Evolutionary conservation across 192 early-diverging fungal species (phyloP), one percentile per base, ranked within the genome.

Genomic region (Linnemannia exigua): DNA sequence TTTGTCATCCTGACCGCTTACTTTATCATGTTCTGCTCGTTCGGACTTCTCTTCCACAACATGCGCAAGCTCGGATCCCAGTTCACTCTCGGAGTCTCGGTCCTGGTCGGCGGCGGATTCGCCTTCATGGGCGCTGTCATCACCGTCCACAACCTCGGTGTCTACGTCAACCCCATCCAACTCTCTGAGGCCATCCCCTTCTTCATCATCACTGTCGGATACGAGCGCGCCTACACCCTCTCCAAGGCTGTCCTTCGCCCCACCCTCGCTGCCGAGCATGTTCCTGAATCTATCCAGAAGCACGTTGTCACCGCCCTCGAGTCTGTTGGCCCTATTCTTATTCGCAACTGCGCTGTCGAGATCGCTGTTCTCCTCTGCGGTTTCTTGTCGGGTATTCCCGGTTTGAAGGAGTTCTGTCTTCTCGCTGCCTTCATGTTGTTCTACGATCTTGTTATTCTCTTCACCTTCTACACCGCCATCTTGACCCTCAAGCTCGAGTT

Each of bases 401-500:
- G 94, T 58, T 84, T 98, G 70, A 91, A 91, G 78, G 95, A 97
- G 84, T 96, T 98, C 77, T 96, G 96, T 87, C 85, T 96, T 37
- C 83, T 97, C 19, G 95, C 94, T 37, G 93, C 93, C 20, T 93
- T 98, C 67, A 92, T 97, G 70, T 88, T 97, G 33, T 88, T 94
- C 74, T 97, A 96, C 76, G 97, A 98, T 87, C 91, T 93, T 74
- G 71, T 94, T 58, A 91, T 96, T 51, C 87, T 98, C 87, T 97
- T 97, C 52, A 96, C 96, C 16, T 92, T 97, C 84, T 98, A 96
- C 77, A 89, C 95, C 52, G 94, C 97, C 20, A 92, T 97, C 47
- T 88, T 98, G 79, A 94, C 96, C 61, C 90, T 98, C 19, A 98
- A 98, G 88, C 90, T 98, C 25, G 97, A 98, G 87, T 82, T 95